Evolutionary conservation across 768 basidiomycete genomes (phyloP).

Genomic region (Suillus luteus): DNA sequence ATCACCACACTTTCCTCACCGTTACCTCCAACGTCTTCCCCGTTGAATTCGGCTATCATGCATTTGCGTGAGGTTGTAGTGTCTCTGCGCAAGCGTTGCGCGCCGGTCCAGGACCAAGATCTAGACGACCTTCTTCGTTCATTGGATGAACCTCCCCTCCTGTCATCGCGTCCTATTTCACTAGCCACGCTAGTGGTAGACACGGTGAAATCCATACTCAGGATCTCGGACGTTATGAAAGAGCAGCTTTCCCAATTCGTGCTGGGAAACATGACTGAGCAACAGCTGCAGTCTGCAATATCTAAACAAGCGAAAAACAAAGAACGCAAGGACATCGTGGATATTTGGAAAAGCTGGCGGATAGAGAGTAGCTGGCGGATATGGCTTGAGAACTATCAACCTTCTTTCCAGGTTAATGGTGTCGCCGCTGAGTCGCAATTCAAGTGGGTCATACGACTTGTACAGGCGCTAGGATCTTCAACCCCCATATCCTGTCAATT

Average conservation of each 20-base stretch:
- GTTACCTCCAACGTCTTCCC: slow-evolving; percentile 67
- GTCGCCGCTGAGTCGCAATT: slow-evolving; percentile 21
- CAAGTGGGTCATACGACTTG: slow-evolving; percentile 50
- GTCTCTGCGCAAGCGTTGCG: slow-evolving; percentile 61
- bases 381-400: slow-evolving; percentile 24
- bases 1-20: slow-evolving; percentile 57
- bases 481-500: slow-evolving; percentile 39
- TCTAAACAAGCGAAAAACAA: slow-evolving; percentile 51
- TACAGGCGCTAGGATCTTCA: slow-evolving; percentile 47
- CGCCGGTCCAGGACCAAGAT: slow-evolving; percentile 60
- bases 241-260: slow-evolving; percentile 66
- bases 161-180: slow-evolving; percentile 25
- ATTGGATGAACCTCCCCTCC: slow-evolving; percentile 35
- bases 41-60: slow-evolving; percentile 56
- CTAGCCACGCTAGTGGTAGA: slow-evolving; percentile 53
- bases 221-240: slow-evolving; percentile 64
- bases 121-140: slow-evolving; percentile 46
- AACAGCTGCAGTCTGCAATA: slow-evolving; percentile 52
- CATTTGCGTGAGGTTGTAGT: slow-evolving; percentile 56
- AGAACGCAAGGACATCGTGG: slow-evolving; percentile 56
- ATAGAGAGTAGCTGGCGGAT: slow-evolving; percentile 25
- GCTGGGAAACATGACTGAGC: slow-evolving; percentile 66
- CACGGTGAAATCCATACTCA: slow-evolving; percentile 48
- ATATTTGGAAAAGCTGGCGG: slow-evolving; percentile 46
- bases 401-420: slow-evolving; percentile 14